Evolutionary conservation across 305 asterid genomes (phyloP).

Genomic region (Plantago coronopus): DNA sequence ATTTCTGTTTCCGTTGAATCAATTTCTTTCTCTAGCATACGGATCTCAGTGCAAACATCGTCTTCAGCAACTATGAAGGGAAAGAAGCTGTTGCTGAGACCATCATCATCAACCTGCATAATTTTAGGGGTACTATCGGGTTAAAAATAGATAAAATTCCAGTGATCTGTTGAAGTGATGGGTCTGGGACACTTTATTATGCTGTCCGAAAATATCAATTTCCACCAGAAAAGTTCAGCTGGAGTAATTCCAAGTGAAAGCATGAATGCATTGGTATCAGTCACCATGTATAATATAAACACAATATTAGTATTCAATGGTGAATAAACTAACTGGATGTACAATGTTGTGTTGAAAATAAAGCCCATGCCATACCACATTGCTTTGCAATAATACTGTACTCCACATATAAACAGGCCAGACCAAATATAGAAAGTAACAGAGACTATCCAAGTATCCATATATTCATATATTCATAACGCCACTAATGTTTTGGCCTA

Average conservation of each 20-base stretch:
- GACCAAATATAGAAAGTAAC: too few relatives aligned
- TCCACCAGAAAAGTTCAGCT: not conserved
- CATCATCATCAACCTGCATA: constrained; percentile 64
- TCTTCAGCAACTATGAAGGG: constrained; percentile 75
- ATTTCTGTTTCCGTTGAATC: constrained; percentile 38
- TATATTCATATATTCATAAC: too few relatives aligned
- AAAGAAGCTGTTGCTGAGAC: constrained; percentile 61
- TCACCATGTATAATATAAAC: too few relatives aligned
- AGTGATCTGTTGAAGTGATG: not conserved
- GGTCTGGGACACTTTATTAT: constrained; percentile 2
- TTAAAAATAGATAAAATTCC: constrained; percentile 14
- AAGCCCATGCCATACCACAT: too few relatives aligned
- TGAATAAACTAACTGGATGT: constrained; percentile 15
- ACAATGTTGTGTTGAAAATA: not conserved
- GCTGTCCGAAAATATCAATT: not conserved
- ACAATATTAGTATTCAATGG: not conserved
- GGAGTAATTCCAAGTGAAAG: not conserved
- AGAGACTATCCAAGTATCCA: too few relatives aligned
- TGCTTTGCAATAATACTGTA: too few relatives aligned
- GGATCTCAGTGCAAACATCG: constrained; percentile 63
- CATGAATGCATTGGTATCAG: not conserved
- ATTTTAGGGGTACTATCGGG: constrained; percentile 18
- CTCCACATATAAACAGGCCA: too few relatives aligned
- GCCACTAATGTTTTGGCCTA: too few relatives aligned
- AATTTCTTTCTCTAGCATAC: constrained; percentile 65